Conservation (phyloP, 345 rosid genomes). For the Linum usitatissimum region DNA sequence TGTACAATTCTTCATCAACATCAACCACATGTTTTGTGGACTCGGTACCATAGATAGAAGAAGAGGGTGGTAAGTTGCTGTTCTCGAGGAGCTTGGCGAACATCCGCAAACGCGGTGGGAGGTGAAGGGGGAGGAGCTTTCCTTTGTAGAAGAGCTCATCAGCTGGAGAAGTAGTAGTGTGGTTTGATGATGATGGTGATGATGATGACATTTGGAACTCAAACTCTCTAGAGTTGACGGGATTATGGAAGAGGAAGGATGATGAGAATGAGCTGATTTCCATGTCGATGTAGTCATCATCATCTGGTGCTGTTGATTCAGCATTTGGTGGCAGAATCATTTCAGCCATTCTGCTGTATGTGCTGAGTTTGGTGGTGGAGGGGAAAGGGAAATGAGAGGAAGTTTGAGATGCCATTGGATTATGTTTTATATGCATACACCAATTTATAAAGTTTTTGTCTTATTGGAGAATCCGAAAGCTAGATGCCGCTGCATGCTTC, state of each 20-base stretch:
- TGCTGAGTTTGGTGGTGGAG: conserved; percentile 12
- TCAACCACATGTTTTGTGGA: not conserved
- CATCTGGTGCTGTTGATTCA: conserved; percentile 14
- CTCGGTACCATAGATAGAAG: not conserved
- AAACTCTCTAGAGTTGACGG: not conserved
- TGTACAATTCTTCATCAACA: conserved; percentile 21
- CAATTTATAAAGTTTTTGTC: no score
- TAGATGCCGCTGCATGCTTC: no score
- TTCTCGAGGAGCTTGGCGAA: not conserved
- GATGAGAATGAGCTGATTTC: conserved; percentile 52
- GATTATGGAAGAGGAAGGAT: conserved; percentile 13
- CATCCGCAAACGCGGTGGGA: not conserved
- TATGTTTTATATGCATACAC: no score
- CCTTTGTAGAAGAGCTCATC: conserved; percentile 5
- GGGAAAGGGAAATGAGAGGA: conserved; percentile 10
- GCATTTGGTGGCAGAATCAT: conserved; percentile 30
- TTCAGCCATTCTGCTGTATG: conserved; percentile 29
- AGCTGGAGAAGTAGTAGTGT: conserved; percentile 2
- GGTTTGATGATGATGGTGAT: not conserved
- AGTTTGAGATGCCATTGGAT: not conserved
- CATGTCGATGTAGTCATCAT: conserved; percentile 84
- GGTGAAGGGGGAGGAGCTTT: conserved; percentile 3
- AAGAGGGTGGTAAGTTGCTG: not conserved
- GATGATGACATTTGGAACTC: conserved; percentile 1
- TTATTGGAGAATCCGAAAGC: no score